Evolutionary conservation across 1,139 yeast species (phyloP), one percentile per base, ranked within the genome.

Genomic region (Saccharomyces pastorianus): DNA sequence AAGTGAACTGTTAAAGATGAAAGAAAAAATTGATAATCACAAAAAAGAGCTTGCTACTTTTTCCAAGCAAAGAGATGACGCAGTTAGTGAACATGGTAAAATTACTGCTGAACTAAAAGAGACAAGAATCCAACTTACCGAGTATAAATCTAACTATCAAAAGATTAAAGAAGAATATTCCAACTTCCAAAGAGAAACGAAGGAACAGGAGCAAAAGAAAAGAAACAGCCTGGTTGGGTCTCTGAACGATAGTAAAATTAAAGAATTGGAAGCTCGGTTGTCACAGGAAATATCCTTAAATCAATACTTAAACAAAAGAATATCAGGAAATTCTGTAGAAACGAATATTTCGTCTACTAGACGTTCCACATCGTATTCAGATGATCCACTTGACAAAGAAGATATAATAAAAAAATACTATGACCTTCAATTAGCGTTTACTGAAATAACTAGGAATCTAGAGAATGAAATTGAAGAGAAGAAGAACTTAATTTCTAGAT

Each of bases 391-490:
- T 8, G 46, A 46, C 14, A 62, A 61, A 51, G 66, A 63, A 13
- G 59, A 61, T 9, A 61, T 78, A 47, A 66, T 76, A 55, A 75
- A 72, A 52, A 83, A 79, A 46, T 81, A 75, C 63, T 77, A 80
- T 8, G 72, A 70, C 48, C 71, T 82, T 63, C 81, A 79, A 58
- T 66, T 81, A 25, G 78, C 79, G 58, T 66, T 82, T 46, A 79
- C 80, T 57, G 85, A 82, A 56, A 76, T 74, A 46, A 75, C 76
- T 55, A 84, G 83, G 6, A 66, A 71, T 5, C 64, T 81, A 50
- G 74, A 82, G 48, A 77, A 74, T 50, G 84, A 81, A 58, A 73
- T 75, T 52, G 79, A 81, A 51, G 85, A 81, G 58, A 82, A 80
- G 58, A 64, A 63, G 47, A 78, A 79, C 59, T 66, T 84, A 47